Base-by-base conservation (phyloP, 169 alveolate genomes). In the Plasmodium chabaudi region DNA sequence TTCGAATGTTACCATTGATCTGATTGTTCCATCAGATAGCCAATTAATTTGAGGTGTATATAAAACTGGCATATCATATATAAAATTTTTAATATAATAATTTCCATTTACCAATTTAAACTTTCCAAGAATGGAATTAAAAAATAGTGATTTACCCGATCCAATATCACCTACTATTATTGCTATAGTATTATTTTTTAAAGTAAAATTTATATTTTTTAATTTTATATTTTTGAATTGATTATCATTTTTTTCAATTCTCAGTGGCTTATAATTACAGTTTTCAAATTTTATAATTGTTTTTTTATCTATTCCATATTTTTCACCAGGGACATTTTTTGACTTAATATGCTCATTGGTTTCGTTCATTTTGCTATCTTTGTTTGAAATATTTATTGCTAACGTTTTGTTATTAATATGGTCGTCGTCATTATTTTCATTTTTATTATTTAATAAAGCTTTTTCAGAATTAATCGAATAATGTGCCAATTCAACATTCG, bases 91-190 rank as follows among this genome's bases (percentile, higher is more conserved):
- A 2, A 86, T 23, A 64, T 69, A 86, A n/a, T 17, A 70, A n/a
- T 5, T 46, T 6, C 91, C 91, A 1, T 49, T 23, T 27, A 57
- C 4, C 10, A 86, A 39, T 34, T 63, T 86, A 23, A 69, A 53
- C 7, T 86, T 13, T 6, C 97, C 94, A 55, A 95, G 91, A 17
- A 95, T 69, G 15, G 97, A 90, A 34, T 96, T 94, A 15, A 95
- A 67, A 25, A 96, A 86, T 1, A 97, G 92, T 9, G 97, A 91
- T 60, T 97, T 97, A 0, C 98, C 98, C 5, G 98, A 95, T 5
- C 98, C 98, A 21, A 97, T 94, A 73, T 97, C 94, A 0, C 98
- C 98, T 46, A 97, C 72, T 44, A 97, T 94, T 27, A 86, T 65
- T 21, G 74, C 61, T 9, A 86, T 10, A 5, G 87, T 49, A 53